These are phyloP conservation scores for Coemansia sp. DNA, from an alignment of 192 early-diverging fungal genomes.

Conservation along the genomic window DNA sequence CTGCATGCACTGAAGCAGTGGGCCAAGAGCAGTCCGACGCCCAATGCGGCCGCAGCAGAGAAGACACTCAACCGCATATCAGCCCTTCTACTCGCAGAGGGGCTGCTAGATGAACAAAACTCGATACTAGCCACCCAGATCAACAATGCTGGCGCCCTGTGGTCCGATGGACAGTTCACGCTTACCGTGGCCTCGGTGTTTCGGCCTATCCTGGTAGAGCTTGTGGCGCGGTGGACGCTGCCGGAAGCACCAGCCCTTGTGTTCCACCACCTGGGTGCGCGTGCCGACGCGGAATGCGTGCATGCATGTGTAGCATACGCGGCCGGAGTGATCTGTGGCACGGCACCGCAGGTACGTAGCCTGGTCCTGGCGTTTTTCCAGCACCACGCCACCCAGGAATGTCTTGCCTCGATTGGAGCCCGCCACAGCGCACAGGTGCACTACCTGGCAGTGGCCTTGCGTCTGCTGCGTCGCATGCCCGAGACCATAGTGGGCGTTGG, in stretches of 20 bases:
- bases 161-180: slow-evolving; percentile 40
- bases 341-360: slow-evolving; percentile 69
- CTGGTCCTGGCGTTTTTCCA: slow-evolving; percentile 43
- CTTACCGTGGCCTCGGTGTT: slow-evolving; percentile 38
- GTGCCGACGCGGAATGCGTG: slow-evolving; percentile 16
- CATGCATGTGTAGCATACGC: slow-evolving; percentile 51
- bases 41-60: slow-evolving; percentile 1
- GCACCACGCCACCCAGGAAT: background rate
- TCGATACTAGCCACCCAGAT: background rate
- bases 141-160: background rate
- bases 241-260: slow-evolving; percentile 38
- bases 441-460: slow-evolving; percentile 36
- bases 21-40: slow-evolving; percentile 7
- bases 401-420: slow-evolving; percentile 13
- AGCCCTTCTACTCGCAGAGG: slow-evolving; percentile 32
- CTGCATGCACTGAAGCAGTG: slow-evolving; percentile 17
- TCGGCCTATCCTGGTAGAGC: slow-evolving; percentile 76
- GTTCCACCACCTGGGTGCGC: slow-evolving; percentile 13
- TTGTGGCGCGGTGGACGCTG: slow-evolving; percentile 71
- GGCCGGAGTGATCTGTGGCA: slow-evolving; percentile 58
- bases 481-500: slow-evolving; percentile 18
- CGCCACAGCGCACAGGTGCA: background rate
- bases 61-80: slow-evolving; percentile 21
- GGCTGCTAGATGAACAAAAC: no score
- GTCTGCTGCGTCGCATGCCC: slow-evolving; percentile 53